These are phyloP conservation scores for Micromonas commoda DNA, from an alignment of 139 green algal species.

Conservation along the genomic window DNA sequence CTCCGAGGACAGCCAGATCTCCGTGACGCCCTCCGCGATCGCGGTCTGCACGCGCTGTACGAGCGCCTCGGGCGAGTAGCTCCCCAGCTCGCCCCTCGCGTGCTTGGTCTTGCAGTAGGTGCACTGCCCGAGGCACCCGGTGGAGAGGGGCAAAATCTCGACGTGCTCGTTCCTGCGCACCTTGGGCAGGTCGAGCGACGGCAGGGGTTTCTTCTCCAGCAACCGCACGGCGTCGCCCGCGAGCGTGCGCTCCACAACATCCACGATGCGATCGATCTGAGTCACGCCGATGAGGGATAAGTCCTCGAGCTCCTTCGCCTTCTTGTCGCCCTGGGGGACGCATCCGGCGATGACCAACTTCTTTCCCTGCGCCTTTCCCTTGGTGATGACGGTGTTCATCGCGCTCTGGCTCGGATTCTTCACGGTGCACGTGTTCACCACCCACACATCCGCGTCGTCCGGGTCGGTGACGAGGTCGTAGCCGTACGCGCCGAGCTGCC, in stretches of 20 bases:
- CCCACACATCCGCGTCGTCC: conserved; percentile 64
- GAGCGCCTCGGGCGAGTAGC: conserved; percentile 45
- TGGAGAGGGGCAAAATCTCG: conserved; percentile 87
- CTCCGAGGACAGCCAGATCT: conserved; percentile 88
- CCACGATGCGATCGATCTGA: conserved; percentile 84
- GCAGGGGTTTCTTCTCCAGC: conserved; percentile 72
- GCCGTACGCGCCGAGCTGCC: conserved; percentile 59
- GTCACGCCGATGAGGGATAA: conserved; percentile 67
- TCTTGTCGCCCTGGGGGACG: conserved; percentile 76
- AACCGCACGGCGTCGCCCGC: conserved; percentile 71
- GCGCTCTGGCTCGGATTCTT: conserved; percentile 72
- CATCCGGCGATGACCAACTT: conserved; percentile 75
- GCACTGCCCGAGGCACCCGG: conserved; percentile 78
- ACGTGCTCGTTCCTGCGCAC: conserved; percentile 74
- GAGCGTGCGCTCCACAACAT: conserved; percentile 84
- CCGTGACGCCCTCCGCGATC: conserved; percentile 57
- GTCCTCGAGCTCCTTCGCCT: conserved; percentile 61
- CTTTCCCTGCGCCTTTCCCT: conserved; percentile 42
- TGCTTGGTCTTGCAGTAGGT: conserved; percentile 99
- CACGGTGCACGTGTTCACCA: conserved; percentile 91
- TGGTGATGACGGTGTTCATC: conserved; percentile 60
- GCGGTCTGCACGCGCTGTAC: conserved; percentile 50
- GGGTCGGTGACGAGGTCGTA: conserved; percentile 48
- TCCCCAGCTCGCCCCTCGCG: conserved; percentile 63
- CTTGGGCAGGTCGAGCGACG: conserved; percentile 84